Evolutionary conservation across 1,284 basidiomycete species (phyloP).

Genomic region (Pseudozyma tsukubaensis): DNA sequence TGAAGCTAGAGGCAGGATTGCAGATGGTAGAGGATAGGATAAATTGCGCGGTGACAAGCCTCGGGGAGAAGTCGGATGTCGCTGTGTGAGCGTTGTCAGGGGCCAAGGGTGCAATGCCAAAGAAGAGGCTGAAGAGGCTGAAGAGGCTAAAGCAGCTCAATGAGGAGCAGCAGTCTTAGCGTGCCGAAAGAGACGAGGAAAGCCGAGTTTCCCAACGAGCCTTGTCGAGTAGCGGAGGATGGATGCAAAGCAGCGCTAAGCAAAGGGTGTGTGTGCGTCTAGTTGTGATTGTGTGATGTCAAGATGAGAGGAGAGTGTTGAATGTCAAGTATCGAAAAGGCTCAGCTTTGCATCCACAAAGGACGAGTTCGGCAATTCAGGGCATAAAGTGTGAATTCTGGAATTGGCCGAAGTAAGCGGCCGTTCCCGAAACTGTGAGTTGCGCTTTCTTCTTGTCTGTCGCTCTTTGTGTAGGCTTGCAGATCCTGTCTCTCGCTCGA

Average conservation of each 20-base stretch:
- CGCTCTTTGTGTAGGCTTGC: too few relatives aligned
- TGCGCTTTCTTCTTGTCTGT: not conserved
- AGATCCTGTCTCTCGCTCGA: too few relatives aligned
- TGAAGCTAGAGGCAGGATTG: not conserved
- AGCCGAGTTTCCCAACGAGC: not conserved
- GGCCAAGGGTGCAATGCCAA: not conserved
- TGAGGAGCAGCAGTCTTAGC: not conserved
- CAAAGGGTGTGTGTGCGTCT: not conserved
- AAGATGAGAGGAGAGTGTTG: not conserved
- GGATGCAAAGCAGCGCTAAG: not conserved
- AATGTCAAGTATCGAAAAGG: not conserved
- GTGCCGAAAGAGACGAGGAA: not conserved
- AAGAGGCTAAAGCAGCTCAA: not conserved
- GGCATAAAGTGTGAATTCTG: conserved; percentile 4
- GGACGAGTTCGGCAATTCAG: conserved; percentile 15
- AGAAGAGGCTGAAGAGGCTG: not conserved
- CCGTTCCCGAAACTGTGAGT: conserved; percentile 33
- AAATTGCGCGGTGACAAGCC: conserved; percentile 7
- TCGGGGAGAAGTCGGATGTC: conserved; percentile 6
- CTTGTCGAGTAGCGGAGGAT: not conserved
- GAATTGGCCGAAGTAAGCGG: conserved; percentile 29
- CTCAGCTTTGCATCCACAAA: not conserved
- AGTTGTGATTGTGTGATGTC: too few relatives aligned
- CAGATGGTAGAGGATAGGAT: not conserved
- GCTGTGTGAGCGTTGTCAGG: not conserved